phyloP scores from a whole-genome alignment of 2,329 filamentous ascomycete species.

The Fusarium papillatum region DNA sequence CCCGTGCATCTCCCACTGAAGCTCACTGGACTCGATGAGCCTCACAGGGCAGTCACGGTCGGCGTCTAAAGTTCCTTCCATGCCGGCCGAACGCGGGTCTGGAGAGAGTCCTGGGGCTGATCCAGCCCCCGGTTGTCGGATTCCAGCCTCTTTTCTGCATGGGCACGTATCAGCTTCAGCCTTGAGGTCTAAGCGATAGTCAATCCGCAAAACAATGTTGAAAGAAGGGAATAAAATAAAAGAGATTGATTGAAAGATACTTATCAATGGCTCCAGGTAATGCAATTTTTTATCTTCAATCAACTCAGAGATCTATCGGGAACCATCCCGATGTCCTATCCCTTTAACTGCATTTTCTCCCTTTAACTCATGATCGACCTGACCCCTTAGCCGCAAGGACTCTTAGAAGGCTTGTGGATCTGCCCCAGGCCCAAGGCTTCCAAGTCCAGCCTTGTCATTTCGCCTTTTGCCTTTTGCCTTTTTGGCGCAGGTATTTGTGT shows the following conservation, averaged over 20 bases:
- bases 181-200: not conserved
- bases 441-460: slow-evolving; percentile 34
- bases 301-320: not conserved
- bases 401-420: slow-evolving; percentile 32
- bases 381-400: slow-evolving; percentile 35
- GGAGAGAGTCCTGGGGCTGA: slow-evolving; percentile 26
- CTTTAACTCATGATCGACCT: slow-evolving; percentile 26
- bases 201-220: not conserved
- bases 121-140: slow-evolving; percentile 18
- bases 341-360: slow-evolving; percentile 19
- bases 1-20: slow-evolving; percentile 16
- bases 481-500: slow-evolving; percentile 31
- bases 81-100: slow-evolving; percentile 7
- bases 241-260: not conserved
- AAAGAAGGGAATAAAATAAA: not conserved
- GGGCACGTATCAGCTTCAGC: slow-evolving; percentile 23
- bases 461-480: slow-evolving; percentile 34
- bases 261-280: not conserved
- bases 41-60: slow-evolving; percentile 30
- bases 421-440: slow-evolving; percentile 35
- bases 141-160: slow-evolving; percentile 35
- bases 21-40: slow-evolving; percentile 29
- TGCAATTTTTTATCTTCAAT: not conserved
- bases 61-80: not conserved
- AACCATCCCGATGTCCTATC: not conserved